These are phyloP conservation scores for Aspergillus aculeatinus DNA, from an alignment of 2,329 filamentous ascomycete species.

Conservation along the genomic window DNA sequence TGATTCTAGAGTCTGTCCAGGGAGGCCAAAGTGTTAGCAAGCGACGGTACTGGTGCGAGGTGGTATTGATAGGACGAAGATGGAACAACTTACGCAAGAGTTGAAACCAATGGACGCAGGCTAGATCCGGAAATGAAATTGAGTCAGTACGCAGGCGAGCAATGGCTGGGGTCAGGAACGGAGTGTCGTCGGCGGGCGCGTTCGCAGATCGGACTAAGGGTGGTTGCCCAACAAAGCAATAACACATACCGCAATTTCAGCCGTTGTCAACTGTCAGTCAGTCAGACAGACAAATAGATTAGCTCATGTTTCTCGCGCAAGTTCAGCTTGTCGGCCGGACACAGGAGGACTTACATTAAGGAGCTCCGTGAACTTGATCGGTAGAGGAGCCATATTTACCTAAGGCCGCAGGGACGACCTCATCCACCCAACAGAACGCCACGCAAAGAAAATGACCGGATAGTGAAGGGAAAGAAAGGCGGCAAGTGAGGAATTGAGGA, in stretches of 20 bases:
- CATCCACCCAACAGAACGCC: slow-evolving; percentile 44
- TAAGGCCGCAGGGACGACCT: slow-evolving; percentile 43
- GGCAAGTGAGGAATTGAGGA: slow-evolving; percentile 13
- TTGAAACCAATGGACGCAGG: slow-evolving; percentile 78
- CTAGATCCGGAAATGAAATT: slow-evolving; percentile 45
- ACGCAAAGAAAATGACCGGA: slow-evolving; percentile 32
- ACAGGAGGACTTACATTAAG: slow-evolving; percentile 64
- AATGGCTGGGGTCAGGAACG: background rate
- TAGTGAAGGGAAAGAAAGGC: slow-evolving; percentile 20
- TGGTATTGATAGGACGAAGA: background rate
- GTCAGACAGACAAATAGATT: slow-evolving; percentile 33
- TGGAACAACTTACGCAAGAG: slow-evolving; percentile 66
- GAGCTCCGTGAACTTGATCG: slow-evolving; percentile 91
- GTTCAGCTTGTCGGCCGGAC: background rate
- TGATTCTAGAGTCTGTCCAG: slow-evolving; percentile 85
- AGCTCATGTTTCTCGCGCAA: slow-evolving; percentile 11
- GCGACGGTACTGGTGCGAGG: background rate
- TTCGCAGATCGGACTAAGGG: slow-evolving; percentile 11
- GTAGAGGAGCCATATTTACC: slow-evolving; percentile 63
- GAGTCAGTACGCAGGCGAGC: slow-evolving; percentile 19
- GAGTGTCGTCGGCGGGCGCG: slow-evolving; percentile 8
- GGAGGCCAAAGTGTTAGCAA: slow-evolving; percentile 22
- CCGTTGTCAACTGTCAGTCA: slow-evolving; percentile 50
- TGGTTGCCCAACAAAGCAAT: slow-evolving; percentile 11
- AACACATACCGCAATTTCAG: slow-evolving; percentile 54